Evolutionary conservation across 495 filamentous ascomycete species (phyloP), one percentile per base, ranked within the genome.

Genomic region (Neurospora intermedia): DNA sequence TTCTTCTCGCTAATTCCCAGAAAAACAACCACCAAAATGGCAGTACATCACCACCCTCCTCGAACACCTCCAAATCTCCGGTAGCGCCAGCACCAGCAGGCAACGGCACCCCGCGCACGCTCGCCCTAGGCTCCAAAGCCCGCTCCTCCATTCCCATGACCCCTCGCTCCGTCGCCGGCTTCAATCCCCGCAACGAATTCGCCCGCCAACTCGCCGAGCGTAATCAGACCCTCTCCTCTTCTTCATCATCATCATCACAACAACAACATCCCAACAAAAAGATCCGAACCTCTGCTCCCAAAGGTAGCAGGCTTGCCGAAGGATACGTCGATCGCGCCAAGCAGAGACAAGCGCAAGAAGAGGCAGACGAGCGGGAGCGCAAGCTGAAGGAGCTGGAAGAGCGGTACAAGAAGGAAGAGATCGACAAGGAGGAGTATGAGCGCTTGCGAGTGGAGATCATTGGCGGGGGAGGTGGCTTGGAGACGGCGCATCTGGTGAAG

Each of bases 281-380:
- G 86, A 89, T 90, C 75, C 90, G 91, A 27, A 89, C 90, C 1
- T 91, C 90, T 11, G 91, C 90, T 3, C 96, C 96, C 0, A 96
- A 96, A 79, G 96, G 96, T 38, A 89, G 88, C 71, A 94, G 90
- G 76, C 81, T 97, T 31, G 89, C 90, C 7, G 78, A 88, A 23
- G 96, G 94, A 6, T 98, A 98, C 78, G 87, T 89, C 74, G 96
- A 98, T 80, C 92, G 96, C n/a, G 87, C 94, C 11, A 84, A 88
- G 70, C 74, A 81, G 72, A 77, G 88, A 45, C 75, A 82, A 41
- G 83, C 85, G 23, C 74, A 80, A 45, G 82, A 88, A 27, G 89
- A 91, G 71, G 85, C 88, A n/a, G 87, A 90, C 71, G 90, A 91
- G 69, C 87, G 89, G 73, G 88, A 84, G 27, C 76, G 80, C 59